Percentiles rank a stretch among this genome's conserved stretches.
phyloP scores from a whole-genome alignment of 176 grass and related monocot species.

The Zea luxurians region DNA sequence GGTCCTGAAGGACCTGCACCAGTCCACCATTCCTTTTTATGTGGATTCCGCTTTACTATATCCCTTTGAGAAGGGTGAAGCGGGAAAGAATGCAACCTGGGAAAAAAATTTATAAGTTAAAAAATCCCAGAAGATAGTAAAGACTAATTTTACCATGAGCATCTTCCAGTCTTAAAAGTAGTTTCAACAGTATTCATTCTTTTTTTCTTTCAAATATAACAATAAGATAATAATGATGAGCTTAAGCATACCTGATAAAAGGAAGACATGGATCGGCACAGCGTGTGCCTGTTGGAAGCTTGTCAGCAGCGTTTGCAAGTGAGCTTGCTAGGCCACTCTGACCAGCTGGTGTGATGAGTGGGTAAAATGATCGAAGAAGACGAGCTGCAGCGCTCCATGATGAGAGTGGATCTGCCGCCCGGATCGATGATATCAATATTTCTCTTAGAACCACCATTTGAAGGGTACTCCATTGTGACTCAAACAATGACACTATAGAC shows the following conservation, averaged over 20 bases:
- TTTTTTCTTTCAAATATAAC: constrained; percentile 4
- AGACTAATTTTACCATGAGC: neutral
- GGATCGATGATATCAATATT: constrained; percentile 96
- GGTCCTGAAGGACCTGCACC: constrained; percentile 86
- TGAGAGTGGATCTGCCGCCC: constrained; percentile 82
- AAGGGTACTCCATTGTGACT: constrained; percentile 94
- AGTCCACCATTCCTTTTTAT: constrained; percentile 98
- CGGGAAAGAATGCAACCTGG: constrained; percentile 95
- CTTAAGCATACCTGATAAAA: constrained; percentile 75
- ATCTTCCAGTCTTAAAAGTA: constrained; percentile 6
- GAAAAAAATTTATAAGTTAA: constrained; percentile 14
- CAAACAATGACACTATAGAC: constrained; percentile 75
- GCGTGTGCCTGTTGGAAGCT: constrained; percentile 87
- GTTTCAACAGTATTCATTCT: constrained; percentile 3
- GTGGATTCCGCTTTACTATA: constrained; percentile 84
- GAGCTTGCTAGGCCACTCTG: constrained; percentile 97
- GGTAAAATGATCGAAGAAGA: constrained; percentile 96
- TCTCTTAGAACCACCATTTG: constrained; percentile 98
- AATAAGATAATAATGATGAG: constrained; percentile 15
- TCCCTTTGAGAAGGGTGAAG: constrained; percentile 91
- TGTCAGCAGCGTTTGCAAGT: constrained; percentile 82
- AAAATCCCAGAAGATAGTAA: constrained; percentile 11
- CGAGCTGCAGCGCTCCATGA: constrained; percentile 95
- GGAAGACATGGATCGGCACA: constrained; percentile 97
- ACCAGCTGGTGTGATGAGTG: constrained; percentile 93